Evolutionary conservation across 179 eudicot species (phyloP), one percentile per base, ranked within the genome.

Genomic region (Sideroxylon spinosum): DNA sequence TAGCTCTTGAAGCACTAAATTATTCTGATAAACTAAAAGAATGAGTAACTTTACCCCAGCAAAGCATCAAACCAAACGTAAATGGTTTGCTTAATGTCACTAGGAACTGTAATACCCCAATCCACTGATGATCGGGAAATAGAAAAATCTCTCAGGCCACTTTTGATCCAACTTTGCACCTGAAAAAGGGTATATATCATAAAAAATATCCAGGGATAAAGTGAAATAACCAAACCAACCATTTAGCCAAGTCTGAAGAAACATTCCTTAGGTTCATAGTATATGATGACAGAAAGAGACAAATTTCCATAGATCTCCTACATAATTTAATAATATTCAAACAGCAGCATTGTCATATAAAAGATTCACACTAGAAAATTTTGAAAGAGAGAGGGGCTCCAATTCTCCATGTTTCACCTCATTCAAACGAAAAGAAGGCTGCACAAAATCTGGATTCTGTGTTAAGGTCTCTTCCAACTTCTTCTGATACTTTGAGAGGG

Each of bases 11-110:
- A 68, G 19, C 64, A 20, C 9, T 22, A 77, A 67, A 19, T 29
- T 23, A 66, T 29, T 22, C 52, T 22, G 19, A 63, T 68, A 65
- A 57, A 55, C 25, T 32, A 64, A 64, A 68, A 78, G 62, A 69
- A 26, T 16, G 20, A 75, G 50, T 28, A 71, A 53, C 69, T 75
- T 81, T 88, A 95, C 99, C 99, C 99, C 76, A 95, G 81, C 72
- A 95, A 85, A 71, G 99, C 99, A 90, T 95, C 99, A 90, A 95
- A 95, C 99, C 99, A 95, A 17, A 95, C 99, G 82, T 95, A 95
- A 67, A 95, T 93, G 60, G 99, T 95, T 82, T 95, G 99, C 28
- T 87, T 91, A 53, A 82, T 59, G 72, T 95, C 99, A 81, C 84
- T 86, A 55, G 99, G 99, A 79, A 95, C 98, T 46, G 78, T 81